phyloP scores from a whole-genome alignment of 805 yeast genomes.

The Geotrichum ghanense region DNA sequence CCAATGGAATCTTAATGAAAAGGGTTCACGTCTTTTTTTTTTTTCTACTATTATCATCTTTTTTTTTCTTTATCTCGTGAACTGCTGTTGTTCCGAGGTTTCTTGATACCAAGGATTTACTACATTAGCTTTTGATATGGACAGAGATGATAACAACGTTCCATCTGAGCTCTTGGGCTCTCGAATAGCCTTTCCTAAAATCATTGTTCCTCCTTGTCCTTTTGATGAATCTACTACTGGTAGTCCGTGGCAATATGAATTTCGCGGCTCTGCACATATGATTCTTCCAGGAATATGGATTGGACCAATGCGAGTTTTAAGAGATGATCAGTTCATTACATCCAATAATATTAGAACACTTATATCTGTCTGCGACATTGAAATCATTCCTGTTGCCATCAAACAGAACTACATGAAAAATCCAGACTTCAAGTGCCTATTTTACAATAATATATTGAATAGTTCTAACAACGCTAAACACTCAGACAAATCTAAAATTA shows the following conservation, averaged over 20 bases:
- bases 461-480: neutral
- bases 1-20: too few species aligned
- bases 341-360: slow-evolving; percentile 27
- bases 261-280: slow-evolving; percentile 31
- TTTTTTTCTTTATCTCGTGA: too few species aligned
- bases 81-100: too few species aligned
- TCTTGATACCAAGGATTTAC: too few species aligned
- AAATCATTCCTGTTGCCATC: slow-evolving; percentile 1
- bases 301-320: slow-evolving; percentile 36
- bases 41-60: too few species aligned
- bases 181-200: slow-evolving; percentile 9
- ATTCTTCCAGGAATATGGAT: slow-evolving; percentile 32
- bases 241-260: slow-evolving; percentile 22
- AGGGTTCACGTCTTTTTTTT: too few species aligned
- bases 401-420: slow-evolving; percentile 6
- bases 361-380: slow-evolving; percentile 10
- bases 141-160: too few species aligned
- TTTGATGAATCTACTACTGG: slow-evolving; percentile 17
- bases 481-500: neutral
- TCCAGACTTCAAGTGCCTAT: slow-evolving; percentile 8
- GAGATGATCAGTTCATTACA: slow-evolving; percentile 28
- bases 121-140: neutral
- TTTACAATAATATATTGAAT: neutral
- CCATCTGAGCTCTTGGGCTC: neutral
- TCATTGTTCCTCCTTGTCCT: slow-evolving; percentile 21